Base-by-base conservation (phyloP, 495 filamentous ascomycete species). In the Chaetomidium leptoderma region DNA sequence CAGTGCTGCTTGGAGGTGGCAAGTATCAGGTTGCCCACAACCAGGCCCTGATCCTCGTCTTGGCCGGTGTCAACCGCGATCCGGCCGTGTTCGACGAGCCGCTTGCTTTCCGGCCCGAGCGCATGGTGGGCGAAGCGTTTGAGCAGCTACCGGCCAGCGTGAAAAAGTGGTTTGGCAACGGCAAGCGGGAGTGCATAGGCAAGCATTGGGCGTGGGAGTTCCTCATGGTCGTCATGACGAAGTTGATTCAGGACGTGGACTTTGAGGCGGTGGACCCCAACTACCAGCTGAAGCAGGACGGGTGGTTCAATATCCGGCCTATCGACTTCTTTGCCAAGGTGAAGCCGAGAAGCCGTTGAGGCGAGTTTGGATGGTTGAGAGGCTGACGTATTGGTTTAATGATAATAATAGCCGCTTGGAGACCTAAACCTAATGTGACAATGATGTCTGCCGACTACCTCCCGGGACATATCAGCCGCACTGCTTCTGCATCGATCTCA, bases 101-200 rank as follows among this genome's bases (percentile, higher is more conserved):
- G 0, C 69, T 81, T 3, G 77, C 78, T n/a, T 89, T 87, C 72
- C 71, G 65, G 35, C 86, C 86, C 0, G 85, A 87, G 70, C 72
- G 86, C 9, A 87, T 88, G 84, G 67, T 85, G 29, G 83, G 85
- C 55, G 78, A 82, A 40, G 62, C 76, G 11, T 87, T 87, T 59
- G 76, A 83, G 26, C 75, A 72, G 26, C 61, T 86, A 50, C 83
- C 82, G 8, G 66, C 70, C 16, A 80, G 78, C 19, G 81, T 82
- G 5, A 87, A 85, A 82, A 86, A 86, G 69, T 78, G 75, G 67
- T 90, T 87, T 53, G 87, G 87, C 2, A 88, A 88, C 57, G 87
- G 86, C 14, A 81, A 81, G 73, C 64, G 86, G 45, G 81, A 74
- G 48, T 89, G 86, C 57, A 85, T 88, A 49, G 86, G 85, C 16